Base-by-base conservation (phyloP, 495 filamentous ascomycete genomes). In the Penicillium silybi region DNA sequence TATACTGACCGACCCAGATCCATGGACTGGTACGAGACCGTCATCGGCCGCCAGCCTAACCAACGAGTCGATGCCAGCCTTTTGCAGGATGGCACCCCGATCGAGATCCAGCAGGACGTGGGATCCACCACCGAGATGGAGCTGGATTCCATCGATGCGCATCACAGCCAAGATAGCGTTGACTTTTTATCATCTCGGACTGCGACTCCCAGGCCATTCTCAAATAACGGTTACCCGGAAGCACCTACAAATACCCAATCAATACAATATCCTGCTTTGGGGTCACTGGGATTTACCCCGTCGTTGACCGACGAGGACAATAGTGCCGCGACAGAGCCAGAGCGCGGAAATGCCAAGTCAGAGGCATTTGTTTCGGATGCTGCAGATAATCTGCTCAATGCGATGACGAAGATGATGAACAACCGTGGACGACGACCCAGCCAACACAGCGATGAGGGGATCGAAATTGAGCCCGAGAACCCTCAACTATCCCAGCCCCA, bases 391-490 rank as follows among this genome's bases (percentile, higher is more conserved):
- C 44, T 72, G 25, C 63, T 74, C 34, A 68, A 64, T 37, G 63
- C 66, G 37, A 67, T 74, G 66, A 68, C 66, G 2, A 74, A 66
- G 25, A 63, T 68, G 52, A 64, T 71, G 48, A 67, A 70, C 50
- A 62, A 50, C 44, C 63, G 60, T 23, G 59, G 48, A 17, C 63
- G 61, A 38, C 56, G 54, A 26, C 53, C 51, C 40, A 61, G 61
- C 32, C 66, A 71, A 13, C 50, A 63, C 16, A 51, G 51, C 20
- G 63, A 70, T 4, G 64, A 66, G 26, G 61, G 54, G 6, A 63
- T 66, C 10, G 61, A 66, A 1, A 20, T 65, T 2, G 50, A 52
- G 6, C 27, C 56, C 2, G 57, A 65, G 29, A 55, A 59, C 29
- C 13, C 54, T 11, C 63, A 56, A 6, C 49, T 72, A 10, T 66